Evolutionary conservation across 768 basidiomycete species (phyloP), one percentile per base, ranked within the genome.

Genomic region (Exsudoporus frostii): DNA sequence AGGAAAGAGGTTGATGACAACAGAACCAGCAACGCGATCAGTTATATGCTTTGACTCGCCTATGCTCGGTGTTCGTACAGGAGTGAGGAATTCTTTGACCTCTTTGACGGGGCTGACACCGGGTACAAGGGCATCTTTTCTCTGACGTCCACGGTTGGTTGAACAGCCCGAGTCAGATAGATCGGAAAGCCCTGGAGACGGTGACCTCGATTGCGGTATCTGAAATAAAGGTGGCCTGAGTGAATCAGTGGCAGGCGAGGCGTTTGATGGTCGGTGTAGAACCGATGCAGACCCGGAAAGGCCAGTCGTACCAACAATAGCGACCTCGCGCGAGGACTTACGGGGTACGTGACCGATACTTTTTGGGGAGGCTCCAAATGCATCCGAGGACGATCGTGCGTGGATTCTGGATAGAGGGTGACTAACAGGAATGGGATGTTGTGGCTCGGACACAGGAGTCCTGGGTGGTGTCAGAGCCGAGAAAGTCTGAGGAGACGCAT

Each of bases 21-120:
- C 76, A 37, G 86, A 85, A 32, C 79, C 78, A 45, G 84, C 83
- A 38, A 88, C 84, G 33, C 81, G 83, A 36, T 76, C 71, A 56
- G 73, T 73, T 53, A 86, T 77, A 54, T 81, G 76, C 62, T 86
- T 86, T 51, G 71, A 71, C 58, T 85, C 75, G 41, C 86, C 85
- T 57, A 86, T 84, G 57, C 73, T 77, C 22, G 85, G 85, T 22
- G 86, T 88, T 32, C 76, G 67, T 54, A 81, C 62, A 59, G 67
- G 65, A 51, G 60, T 59, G 54, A 57, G 43, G 40, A 53, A 25
- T 52, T 65, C 61, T 44, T 50, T 62, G 39, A 59, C 48, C 48
- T 72, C 65, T 54, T 55, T 68, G 49, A 62, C 56, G 39, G 68
- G 68, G 46, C 59, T 71, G 50, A 65, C 56, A 27, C 66, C 61